These are phyloP conservation scores for Phialemoniopsis sp. DNA, from an alignment of 2,329 filamentous ascomycete species.

Conservation along the genomic window DNA sequence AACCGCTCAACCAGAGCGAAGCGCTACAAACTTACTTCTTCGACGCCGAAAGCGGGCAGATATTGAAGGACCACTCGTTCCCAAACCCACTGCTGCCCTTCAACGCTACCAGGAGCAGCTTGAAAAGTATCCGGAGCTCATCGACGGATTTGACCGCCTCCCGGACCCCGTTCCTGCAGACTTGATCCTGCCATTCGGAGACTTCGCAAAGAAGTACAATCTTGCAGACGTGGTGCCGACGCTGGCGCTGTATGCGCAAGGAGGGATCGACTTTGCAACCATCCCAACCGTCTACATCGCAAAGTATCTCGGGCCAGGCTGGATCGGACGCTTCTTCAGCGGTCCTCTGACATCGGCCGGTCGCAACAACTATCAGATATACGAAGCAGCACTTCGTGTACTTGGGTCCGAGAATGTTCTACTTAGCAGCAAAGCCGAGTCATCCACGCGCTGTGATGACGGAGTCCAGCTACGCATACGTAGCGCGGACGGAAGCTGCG, in stretches of 20 bases:
- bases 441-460: conserved; percentile 15
- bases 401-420: conserved; percentile 27
- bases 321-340: not conserved
- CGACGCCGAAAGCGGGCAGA: conserved; percentile 22
- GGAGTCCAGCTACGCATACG: conserved; percentile 16
- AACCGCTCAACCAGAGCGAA: conserved; percentile 23
- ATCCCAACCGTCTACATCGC: conserved; percentile 36
- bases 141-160: conserved; percentile 3
- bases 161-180: conserved; percentile 31
- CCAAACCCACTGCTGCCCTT: conserved; percentile 13
- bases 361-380: conserved; percentile 26
- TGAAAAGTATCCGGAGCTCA: conserved; percentile 20
- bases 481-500: conserved; percentile 10
- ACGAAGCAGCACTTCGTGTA: conserved; percentile 21
- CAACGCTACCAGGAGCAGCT: conserved; percentile 13
- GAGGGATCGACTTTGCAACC: conserved; percentile 34
- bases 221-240: conserved; percentile 29
- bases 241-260: conserved; percentile 29
- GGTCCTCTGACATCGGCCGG: not conserved
- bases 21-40: conserved; percentile 21
- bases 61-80: too few relatives aligned
- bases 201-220: conserved; percentile 39
- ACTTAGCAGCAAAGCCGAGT: conserved; percentile 21
- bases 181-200: conserved; percentile 35
- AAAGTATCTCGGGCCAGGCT: conserved; percentile 25